Evolutionary conservation across 164 flowering plant genomes (phyloP), one percentile per base, ranked within the genome.

Genomic region (Amborella trichopoda): DNA sequence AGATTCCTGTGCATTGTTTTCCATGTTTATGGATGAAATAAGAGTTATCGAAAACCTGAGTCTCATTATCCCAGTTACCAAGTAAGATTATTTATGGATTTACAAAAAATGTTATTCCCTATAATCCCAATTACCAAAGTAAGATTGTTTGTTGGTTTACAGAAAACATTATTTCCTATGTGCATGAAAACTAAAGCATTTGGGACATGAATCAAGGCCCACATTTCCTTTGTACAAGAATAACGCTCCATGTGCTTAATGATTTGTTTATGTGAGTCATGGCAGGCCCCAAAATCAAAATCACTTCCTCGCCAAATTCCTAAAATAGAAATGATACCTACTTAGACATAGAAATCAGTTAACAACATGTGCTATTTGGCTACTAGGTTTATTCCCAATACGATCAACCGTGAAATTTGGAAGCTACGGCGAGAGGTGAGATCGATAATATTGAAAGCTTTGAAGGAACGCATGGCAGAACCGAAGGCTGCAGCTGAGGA

Each of bases 331-430:
- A 1, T 18, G 43, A 17, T 39, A 11, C 14, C 43, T 12, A 11
- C 18, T 39, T 39, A 20, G 1, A 12, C 43, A 1, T 20, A 3
- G 9, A 39, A 8, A 39, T 39, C 16, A 13, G 18, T 6, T 11
- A 8, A 1, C 9, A 39, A 12, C 6, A 18, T 39, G 43, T n/a
- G 43, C 8, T 40, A 10, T 13, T 39, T 13, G 19, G 18, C 6
- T 9, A 39, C 38, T 46, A 74, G 76, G 13, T 38, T 52, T 40
- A 22, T 75, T 30, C 77, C 77, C 2, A 67, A 62, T 5, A 65
- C 63, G 47, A 53, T 26, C 33, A 78, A 73, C 41, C 66, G 69
- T 34, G 48, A 64, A 36, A 39, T 48, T 22, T 69, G 81, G 81
- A 56, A 53, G 28, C 18, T 78, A 11, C 69, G 73, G 40, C 68